Percentiles rank a stretch among this genome's conserved stretches.
Evolutionary conservation across 2,329 filamentous ascomycete species (phyloP).

Genomic region (Ophiostoma triangulosporum): DNA sequence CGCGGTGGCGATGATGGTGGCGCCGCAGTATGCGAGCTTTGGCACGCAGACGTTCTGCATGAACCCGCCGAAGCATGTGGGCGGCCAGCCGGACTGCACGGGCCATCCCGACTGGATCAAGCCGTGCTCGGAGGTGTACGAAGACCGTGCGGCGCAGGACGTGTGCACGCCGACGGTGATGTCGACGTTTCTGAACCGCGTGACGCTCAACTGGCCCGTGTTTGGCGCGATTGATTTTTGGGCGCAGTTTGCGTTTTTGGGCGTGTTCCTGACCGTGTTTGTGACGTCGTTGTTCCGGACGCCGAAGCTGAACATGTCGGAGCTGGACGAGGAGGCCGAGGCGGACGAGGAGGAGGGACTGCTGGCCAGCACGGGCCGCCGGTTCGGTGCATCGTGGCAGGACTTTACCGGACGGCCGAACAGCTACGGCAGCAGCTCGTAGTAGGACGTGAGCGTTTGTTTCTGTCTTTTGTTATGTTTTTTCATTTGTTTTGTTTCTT

Average conservation of each 20-base stretch:
- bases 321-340: constrained; percentile 79
- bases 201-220: constrained; percentile 88
- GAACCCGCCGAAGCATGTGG: constrained; percentile 46
- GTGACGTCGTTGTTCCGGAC: constrained; percentile 66
- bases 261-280: constrained; percentile 70
- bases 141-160: constrained; percentile 55
- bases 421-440: constrained; percentile 9
- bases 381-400: constrained; percentile 79
- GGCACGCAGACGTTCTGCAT: constrained; percentile 92
- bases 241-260: constrained; percentile 87
- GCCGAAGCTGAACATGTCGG: constrained; percentile 60
- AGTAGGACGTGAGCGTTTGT: neutral
- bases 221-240: constrained; percentile 91
- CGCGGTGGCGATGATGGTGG: constrained; percentile 81
- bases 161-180: constrained; percentile 87
- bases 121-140: constrained; percentile 65
- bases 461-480: neutral
- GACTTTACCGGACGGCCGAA: constrained; percentile 55
- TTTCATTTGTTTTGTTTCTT: neutral
- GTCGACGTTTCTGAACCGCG: constrained; percentile 83
- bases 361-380: constrained; percentile 65
- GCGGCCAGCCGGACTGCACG: constrained; percentile 62
- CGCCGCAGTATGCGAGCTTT: constrained; percentile 87
- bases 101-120: constrained; percentile 58
- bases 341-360: constrained; percentile 89